Evolutionary conservation across 352 stramenopile species (phyloP), one percentile per base, ranked within the genome.

Genomic region (Albugo candida): DNA sequence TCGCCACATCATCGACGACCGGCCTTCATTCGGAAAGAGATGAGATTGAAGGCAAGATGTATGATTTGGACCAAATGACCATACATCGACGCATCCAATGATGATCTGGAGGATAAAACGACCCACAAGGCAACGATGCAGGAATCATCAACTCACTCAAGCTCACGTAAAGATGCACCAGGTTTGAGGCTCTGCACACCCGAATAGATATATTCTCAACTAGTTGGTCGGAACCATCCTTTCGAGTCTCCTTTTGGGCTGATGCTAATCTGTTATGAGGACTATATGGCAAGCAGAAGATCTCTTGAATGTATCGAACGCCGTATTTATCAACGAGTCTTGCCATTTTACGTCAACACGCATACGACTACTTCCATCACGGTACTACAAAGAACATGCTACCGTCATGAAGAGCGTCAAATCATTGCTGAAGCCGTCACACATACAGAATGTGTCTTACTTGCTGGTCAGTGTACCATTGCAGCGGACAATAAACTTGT

Each of bases 281-380:
- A 95, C 60, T 86, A 84, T 21, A 92, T 79, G 11, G 84, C 82
- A 11, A 81, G 61, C 16, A 72, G 81, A 37, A 63, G 77, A 47
- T 66, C 75, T 1, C 36, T 92, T 2, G 52, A 46, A 41, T 78
- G 55, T 21, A 78, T 95, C 16, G 84, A 96, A 58, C 41, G 58
- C 11, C 93, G 88, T 43, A 56, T 96, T 5, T 13, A 48, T 19
- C 18, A 68, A n/a, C 58, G 67, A 13, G 84, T 93, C 31, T 49
- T 94, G 36, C 83, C 85, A 0, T 64, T 87, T 36, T 95, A 96
- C 55, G 85, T 75, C 21, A 97, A 97, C 54, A 97, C 89, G 5
- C 89, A 97, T 58, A 96, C 89, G 5, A 70, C 64, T 11, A 70
- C 61, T 0, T 78, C 61, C 10, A 55, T 60, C 19, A 60, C 45